Conservation (phyloP, 768 basidiomycete genomes). For the Pisolithus marmoratus region DNA sequence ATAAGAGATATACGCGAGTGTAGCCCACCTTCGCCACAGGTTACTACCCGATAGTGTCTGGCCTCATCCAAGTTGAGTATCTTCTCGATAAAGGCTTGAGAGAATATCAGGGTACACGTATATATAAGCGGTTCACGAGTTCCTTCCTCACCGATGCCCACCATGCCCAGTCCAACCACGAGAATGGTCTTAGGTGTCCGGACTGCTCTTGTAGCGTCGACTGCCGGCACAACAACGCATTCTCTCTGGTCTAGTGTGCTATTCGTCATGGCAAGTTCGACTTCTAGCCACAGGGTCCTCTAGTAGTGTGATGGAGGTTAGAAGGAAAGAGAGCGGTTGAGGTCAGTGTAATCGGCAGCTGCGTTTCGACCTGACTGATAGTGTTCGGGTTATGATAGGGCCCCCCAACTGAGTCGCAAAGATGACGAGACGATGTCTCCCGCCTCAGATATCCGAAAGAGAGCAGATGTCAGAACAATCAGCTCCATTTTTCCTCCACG, state of each 20-base stretch:
- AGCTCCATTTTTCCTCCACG: not conserved
- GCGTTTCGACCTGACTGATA: not conserved
- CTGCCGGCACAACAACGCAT: not conserved
- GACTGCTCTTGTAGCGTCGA: not conserved
- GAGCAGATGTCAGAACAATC: not conserved
- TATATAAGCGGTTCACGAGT: not conserved
- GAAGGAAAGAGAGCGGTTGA: no score
- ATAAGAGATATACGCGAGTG: conserved; percentile 9
- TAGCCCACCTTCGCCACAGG: conserved; percentile 50
- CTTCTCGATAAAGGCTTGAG: conserved; percentile 65
- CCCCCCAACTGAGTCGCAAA: not conserved
- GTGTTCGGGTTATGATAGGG: not conserved
- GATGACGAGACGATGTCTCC: not conserved
- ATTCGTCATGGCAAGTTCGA: not conserved
- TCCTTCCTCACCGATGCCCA: conserved; percentile 43
- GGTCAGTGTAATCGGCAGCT: not conserved
- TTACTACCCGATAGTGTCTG: conserved; percentile 46
- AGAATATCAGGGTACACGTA: not conserved
- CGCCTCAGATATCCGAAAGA: no score
- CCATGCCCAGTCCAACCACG: conserved; percentile 53
- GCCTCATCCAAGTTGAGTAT: conserved; percentile 50
- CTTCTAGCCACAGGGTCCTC: not conserved
- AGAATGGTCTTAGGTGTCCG: conserved; percentile 6
- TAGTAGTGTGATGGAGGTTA: no score
- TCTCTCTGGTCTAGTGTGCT: not conserved